Base-by-base conservation (phyloP, 345 rosid genomes). In the Raphanus raphanistrum region DNA sequence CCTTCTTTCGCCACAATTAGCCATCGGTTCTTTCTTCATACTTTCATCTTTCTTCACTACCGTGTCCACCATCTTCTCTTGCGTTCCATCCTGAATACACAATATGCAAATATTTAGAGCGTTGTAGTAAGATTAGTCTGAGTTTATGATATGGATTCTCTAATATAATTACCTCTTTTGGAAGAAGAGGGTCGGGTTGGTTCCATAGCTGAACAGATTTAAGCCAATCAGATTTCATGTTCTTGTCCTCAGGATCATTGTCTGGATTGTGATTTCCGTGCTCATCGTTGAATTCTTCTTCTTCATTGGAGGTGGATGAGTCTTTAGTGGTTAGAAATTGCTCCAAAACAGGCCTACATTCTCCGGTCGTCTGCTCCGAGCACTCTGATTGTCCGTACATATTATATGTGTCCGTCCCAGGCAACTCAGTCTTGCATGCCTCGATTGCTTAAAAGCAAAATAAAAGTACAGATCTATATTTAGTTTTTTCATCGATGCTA, bases 191-290 rank as follows among this genome's bases (percentile, higher is more conserved):
- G 79, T 89, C 97, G 43, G 92, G 85, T 76, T 86, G 94, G 74
- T 91, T 91, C 99, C 98, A 95, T 27, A 95, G 84, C 81, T 88
- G 98, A 62, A 92, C 99, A 86, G 96, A 92, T 80, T 88, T 90
- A 83, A 95, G 99, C 99, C 99, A 95, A 55, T 95, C 97, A 6
- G 98, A 88, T 79, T 95, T 92, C 85, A 64, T 68, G 79, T 81
- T 87, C 69, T 82, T 90, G 50, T 84, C 89, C 28, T 85, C 87
- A 25, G 63, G 26, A 16, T 62, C 81, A 41, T 52, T 57, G 72
- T 63, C 63, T 9, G 54, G 70, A 55, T 66, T 83, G 15, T 59
- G 80, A 45, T 74, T 78, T 59, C 60, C 84, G 3, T 80, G 77
- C 59, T 76, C 82, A 64, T 73, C 80, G 13, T 76, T 83, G 0